Evolutionary conservation across 805 yeast species (phyloP).

Genomic region (Hanseniaspora valbyensis): DNA sequence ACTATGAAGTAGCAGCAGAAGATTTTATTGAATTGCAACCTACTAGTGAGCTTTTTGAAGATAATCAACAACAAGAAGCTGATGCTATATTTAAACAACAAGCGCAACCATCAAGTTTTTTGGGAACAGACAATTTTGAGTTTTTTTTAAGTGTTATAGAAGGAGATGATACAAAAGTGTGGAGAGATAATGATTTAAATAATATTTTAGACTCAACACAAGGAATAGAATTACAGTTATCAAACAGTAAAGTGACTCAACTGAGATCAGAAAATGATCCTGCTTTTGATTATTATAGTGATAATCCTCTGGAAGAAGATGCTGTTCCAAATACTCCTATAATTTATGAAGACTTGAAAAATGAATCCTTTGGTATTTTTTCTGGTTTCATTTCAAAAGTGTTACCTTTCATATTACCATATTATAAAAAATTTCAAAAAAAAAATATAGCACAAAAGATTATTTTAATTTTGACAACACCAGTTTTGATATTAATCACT

Average conservation of each 20-base stretch:
- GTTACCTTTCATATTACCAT: slow-evolving; percentile 23
- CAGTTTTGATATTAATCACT: slow-evolving; percentile 29
- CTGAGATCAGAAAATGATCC: neutral
- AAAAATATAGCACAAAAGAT: slow-evolving; percentile 24
- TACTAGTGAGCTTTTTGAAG: neutral
- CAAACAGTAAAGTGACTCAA: neutral
- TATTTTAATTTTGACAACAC: slow-evolving; percentile 28
- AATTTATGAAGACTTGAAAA: neutral
- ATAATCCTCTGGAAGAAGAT: slow-evolving; percentile 6
- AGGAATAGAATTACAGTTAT: neutral
- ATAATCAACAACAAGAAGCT: slow-evolving; percentile 9
- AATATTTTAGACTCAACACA: neutral
- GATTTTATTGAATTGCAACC: slow-evolving; percentile 6
- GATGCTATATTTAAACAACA: slow-evolving; percentile 6
- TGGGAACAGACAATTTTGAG: slow-evolving; percentile 2
- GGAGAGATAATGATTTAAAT: neutral
- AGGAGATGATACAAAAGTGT: neutral
- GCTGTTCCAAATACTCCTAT: neutral
- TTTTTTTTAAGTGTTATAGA: slow-evolving; percentile 13
- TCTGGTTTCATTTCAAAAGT: slow-evolving; percentile 13
- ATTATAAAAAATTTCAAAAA: slow-evolving; percentile 24
- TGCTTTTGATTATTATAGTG: neutral
- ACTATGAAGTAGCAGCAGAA: neutral
- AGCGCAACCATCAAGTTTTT: neutral
- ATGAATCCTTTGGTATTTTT: slow-evolving; percentile 3